Evolutionary conservation across 257 asterid genomes (phyloP).

Genomic region (Paulownia fortunei): DNA sequence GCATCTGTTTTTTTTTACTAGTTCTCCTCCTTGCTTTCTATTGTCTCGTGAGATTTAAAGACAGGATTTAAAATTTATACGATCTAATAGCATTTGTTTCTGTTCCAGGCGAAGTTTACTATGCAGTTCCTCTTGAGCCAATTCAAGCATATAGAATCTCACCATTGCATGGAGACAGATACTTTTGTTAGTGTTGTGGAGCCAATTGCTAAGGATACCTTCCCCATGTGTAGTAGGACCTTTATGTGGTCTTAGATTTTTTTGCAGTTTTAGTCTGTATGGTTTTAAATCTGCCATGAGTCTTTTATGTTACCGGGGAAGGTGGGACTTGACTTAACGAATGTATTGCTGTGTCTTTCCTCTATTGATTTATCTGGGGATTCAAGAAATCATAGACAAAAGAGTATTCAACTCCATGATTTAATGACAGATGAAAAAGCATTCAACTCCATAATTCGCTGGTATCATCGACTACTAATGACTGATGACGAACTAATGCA

Average conservation of each 20-base stretch:
- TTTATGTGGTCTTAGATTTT: background rate
- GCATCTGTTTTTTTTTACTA: background rate
- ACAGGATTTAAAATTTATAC: background rate
- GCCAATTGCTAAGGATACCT: background rate
- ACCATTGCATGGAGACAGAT: background rate
- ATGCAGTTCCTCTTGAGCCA: background rate
- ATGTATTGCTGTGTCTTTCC: background rate
- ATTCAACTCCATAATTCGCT: no score
- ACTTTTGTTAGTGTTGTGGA: background rate
- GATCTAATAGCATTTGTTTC: constrained; percentile 4
- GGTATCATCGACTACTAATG: background rate
- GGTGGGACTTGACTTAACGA: background rate
- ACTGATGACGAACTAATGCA: background rate
- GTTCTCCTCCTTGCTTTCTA: background rate
- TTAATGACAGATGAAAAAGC: no score
- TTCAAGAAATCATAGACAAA: background rate
- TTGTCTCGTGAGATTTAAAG: background rate
- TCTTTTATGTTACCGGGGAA: background rate
- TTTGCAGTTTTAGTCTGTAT: background rate
- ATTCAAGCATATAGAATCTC: background rate
- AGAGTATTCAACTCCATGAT: background rate
- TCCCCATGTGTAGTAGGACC: background rate
- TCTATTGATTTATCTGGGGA: background rate
- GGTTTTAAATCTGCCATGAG: background rate
- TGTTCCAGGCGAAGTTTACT: constrained; percentile 14